Conservation (phyloP, 352 stramenopile genomes). For the Phytophthora cajani region DNA sequence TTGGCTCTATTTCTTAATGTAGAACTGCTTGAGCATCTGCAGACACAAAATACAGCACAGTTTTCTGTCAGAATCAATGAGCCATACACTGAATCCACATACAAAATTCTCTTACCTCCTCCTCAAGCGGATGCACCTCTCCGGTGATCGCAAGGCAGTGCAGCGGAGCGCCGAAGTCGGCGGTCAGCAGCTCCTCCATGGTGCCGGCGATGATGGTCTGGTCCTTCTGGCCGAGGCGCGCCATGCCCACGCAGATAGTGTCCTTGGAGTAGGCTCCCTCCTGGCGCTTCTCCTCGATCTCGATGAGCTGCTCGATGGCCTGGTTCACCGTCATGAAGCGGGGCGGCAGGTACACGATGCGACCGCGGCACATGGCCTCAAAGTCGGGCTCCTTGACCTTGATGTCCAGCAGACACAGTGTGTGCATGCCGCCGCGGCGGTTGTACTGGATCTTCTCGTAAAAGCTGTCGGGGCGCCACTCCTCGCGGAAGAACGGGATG, state of each 20-base stretch:
- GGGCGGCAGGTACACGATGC: conserved; percentile 94
- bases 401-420: conserved; percentile 98
- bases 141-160: conserved; percentile 97
- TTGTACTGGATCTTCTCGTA: conserved; percentile 99
- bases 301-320: conserved; percentile 95
- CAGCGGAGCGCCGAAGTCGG: conserved; percentile 96
- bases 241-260: conserved; percentile 93
- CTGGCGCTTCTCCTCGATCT: conserved; percentile 90
- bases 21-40: conserved; percentile 72
- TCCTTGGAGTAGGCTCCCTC: conserved; percentile 89
- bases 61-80: not conserved
- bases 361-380: conserved; percentile 95
- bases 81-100: not conserved
- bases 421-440: conserved; percentile 96
- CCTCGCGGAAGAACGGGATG: conserved; percentile 97
- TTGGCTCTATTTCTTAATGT: conserved; percentile 48
- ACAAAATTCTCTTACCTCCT: conserved; percentile 86
- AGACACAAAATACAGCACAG: not conserved
- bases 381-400: conserved; percentile 99
- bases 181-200: conserved; percentile 92
- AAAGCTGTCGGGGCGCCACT: conserved; percentile 97
- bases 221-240: conserved; percentile 93
- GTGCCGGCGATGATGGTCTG: conserved; percentile 96
- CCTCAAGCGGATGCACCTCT: conserved; percentile 96
- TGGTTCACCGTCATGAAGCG: conserved; percentile 98